phyloP scores from a whole-genome alignment of 768 basidiomycete genomes.

The Auriscalpium orientale region DNA sequence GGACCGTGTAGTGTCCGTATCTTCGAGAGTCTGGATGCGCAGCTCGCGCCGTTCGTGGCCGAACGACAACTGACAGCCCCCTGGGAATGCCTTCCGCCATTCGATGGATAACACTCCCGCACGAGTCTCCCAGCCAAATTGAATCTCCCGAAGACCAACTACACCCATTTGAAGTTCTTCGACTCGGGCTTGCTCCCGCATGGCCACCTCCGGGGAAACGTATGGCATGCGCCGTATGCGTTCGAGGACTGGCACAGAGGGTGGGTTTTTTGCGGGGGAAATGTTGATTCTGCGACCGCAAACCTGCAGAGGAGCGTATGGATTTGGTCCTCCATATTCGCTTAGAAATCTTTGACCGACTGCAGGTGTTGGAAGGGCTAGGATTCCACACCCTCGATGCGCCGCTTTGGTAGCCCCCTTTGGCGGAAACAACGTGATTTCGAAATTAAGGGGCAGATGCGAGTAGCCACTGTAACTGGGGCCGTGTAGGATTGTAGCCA shows the following conservation, averaged over 20 bases:
- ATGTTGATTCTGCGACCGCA: conserved; percentile 25
- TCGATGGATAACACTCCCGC: conserved; percentile 51
- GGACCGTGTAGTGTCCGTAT: conserved; percentile 19
- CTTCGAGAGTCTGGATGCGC: conserved; percentile 27
- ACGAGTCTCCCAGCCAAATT: conserved; percentile 60
- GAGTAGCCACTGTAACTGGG: conserved; percentile 28
- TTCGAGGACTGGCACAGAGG: conserved; percentile 19
- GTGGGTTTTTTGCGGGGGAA: conserved; percentile 6
- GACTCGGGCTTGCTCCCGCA: background rate
- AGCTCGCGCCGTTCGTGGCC: conserved; percentile 40
- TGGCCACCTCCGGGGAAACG: background rate
- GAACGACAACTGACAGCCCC: conserved; percentile 27
- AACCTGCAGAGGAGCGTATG: conserved; percentile 20
- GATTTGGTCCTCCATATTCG: conserved; percentile 29
- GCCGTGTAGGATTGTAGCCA: conserved; percentile 42
- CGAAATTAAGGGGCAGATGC: conserved; percentile 40
- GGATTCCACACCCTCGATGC: conserved; percentile 36
- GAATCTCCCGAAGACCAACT: conserved; percentile 33
- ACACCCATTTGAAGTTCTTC: conserved; percentile 21
- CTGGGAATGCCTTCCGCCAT: conserved; percentile 34
- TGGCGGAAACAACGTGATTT: conserved; percentile 38
- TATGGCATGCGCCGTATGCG: conserved; percentile 11
- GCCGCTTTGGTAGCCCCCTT: conserved; percentile 19
- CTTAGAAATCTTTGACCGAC: conserved; percentile 36
- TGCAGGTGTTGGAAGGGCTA: conserved; percentile 39